Conservation (phyloP, 1,139 yeast species). For the Nakaseomyces kungkrabaensis region DNA sequence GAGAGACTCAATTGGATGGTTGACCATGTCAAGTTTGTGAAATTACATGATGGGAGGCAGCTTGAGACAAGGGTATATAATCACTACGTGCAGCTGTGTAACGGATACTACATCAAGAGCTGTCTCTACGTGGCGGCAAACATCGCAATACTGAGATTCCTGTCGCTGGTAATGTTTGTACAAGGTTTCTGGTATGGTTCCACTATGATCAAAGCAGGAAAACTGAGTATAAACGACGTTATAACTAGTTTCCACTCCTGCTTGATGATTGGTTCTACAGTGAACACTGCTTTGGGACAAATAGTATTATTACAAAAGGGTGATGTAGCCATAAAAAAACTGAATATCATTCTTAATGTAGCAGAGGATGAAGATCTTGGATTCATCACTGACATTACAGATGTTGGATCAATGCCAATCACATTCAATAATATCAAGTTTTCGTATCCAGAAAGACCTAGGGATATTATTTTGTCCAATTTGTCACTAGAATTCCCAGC, state of each 20-base stretch:
- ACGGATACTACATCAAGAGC: constrained; percentile 38
- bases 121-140: constrained; percentile 48
- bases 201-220: constrained; percentile 44
- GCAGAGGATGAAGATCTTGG: constrained; percentile 13
- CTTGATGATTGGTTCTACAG: constrained; percentile 52
- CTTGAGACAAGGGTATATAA: constrained; percentile 42
- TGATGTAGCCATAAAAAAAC: constrained; percentile 41
- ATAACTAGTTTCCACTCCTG: constrained; percentile 80
- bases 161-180: constrained; percentile 67
- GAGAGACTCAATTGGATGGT: constrained; percentile 63
- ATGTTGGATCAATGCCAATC: background rate
- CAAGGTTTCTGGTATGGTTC: constrained; percentile 92
- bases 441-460: constrained; percentile 48
- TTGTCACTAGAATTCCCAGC: constrained; percentile 39
- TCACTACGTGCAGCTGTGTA: constrained; percentile 35
- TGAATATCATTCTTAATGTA: constrained; percentile 4
- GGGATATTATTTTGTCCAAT: constrained; percentile 35
- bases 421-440: constrained; percentile 46
- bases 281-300: constrained; percentile 44
- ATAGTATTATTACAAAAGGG: constrained; percentile 54
- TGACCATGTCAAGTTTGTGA: constrained; percentile 47
- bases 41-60: constrained; percentile 49
- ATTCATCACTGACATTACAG: constrained; percentile 37
- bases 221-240: constrained; percentile 49
- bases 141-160: constrained; percentile 44